Percentiles rank a stretch among this genome's conserved stretches.
Evolutionary conservation across 306 rosid genomes (phyloP).

Genomic region (Acacia crassicarpa): DNA sequence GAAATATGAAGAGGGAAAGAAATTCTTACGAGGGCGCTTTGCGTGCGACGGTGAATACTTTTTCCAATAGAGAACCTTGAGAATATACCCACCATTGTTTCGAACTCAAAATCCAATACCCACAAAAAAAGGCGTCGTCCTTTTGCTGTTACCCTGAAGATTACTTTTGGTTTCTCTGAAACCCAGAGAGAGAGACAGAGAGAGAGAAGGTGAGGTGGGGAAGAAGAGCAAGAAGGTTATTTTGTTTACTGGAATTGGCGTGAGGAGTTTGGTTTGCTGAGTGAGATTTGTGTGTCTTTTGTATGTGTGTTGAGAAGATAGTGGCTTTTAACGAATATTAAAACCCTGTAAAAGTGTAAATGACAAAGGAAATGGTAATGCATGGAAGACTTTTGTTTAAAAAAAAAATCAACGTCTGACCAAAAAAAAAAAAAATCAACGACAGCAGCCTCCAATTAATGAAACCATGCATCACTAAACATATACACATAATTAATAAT

Average conservation of each 20-base stretch:
- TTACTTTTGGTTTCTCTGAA: not conserved
- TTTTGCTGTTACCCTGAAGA: constrained; percentile 14
- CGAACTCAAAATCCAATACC: constrained; percentile 35
- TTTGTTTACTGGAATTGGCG: not conserved
- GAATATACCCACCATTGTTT: constrained; percentile 89
- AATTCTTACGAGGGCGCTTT: constrained; percentile 78
- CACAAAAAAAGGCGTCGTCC: constrained; percentile 24
- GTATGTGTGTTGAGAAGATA: not conserved
- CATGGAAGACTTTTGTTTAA: not conserved
- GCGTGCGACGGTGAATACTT: constrained; percentile 76
- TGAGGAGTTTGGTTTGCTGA: constrained; percentile 35
- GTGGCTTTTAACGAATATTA: constrained; percentile 28
- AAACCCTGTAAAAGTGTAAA: constrained; percentile 24
- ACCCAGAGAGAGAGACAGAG: not conserved
- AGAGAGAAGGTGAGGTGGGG: not conserved
- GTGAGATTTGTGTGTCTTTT: constrained; percentile 11
- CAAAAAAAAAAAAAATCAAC: too few relatives aligned
- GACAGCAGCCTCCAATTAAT: not conserved
- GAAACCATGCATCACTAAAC: not conserved
- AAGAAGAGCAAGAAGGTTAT: not conserved
- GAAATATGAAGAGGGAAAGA: not conserved
- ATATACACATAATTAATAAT: not conserved
- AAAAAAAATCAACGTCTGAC: not conserved
- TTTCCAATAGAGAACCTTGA: constrained; percentile 81
- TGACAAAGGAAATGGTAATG: constrained; percentile 22